phyloP scores from a whole-genome alignment of 495 filamentous ascomycete species.

The Penicillium odoratum region DNA sequence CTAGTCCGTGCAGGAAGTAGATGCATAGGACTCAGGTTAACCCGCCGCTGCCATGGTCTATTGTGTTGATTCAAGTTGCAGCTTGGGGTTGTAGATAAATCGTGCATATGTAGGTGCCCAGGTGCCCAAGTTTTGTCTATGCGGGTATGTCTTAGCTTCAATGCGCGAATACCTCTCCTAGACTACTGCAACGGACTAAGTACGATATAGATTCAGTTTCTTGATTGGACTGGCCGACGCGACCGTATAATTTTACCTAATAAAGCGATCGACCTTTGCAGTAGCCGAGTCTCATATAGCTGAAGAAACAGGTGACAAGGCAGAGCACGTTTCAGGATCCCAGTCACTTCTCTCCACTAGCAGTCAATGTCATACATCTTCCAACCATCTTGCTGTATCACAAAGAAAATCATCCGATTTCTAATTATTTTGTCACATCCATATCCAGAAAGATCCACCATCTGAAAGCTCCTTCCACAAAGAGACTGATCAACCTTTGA shows the following conservation, averaged over 20 bases:
- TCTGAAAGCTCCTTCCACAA: neutral
- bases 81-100: neutral
- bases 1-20: neutral
- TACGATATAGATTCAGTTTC: neutral
- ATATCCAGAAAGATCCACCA: neutral
- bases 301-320: neutral
- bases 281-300: neutral
- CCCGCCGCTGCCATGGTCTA: neutral
- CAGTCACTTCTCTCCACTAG: neutral
- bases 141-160: neutral
- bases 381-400: neutral
- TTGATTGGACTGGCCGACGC: neutral
- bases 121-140: neutral
- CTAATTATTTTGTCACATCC: neutral
- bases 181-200: neutral
- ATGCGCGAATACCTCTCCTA: neutral
- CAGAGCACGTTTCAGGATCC: neutral
- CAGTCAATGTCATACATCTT: neutral
- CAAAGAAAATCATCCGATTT: neutral
- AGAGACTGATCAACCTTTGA: neutral
- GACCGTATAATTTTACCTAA: neutral
- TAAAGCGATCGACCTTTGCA: neutral
- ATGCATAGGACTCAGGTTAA: neutral
- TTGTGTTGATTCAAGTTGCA: neutral
- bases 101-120: neutral